phyloP scores from a whole-genome alignment of 768 basidiomycete species.

The Phanerochaete sordida region DNA sequence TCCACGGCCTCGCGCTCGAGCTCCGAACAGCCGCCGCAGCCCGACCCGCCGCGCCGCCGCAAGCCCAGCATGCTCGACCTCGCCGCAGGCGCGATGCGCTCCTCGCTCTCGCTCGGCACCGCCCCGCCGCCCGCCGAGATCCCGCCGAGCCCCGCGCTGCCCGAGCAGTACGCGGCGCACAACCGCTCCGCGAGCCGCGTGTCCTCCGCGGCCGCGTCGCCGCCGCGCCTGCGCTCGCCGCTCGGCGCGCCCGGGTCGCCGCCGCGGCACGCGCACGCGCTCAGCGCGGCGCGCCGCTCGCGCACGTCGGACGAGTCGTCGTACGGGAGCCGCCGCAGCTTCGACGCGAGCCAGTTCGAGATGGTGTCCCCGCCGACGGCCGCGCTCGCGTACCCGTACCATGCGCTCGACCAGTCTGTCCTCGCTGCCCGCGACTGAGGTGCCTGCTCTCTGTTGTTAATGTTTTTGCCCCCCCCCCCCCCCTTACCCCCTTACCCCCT shows the following conservation, averaged over 20 bases:
- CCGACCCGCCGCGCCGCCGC: constrained; percentile 35
- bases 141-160: constrained; percentile 63
- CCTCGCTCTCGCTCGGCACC: constrained; percentile 24
- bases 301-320: constrained; percentile 37
- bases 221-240: constrained; percentile 15
- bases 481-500: too few relatives aligned
- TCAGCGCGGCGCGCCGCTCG: constrained; percentile 19
- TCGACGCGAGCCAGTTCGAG: constrained; percentile 67
- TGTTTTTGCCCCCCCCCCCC: too few relatives aligned
- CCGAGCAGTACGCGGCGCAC: constrained; percentile 29
- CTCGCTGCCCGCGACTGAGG: not conserved
- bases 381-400: constrained; percentile 56
- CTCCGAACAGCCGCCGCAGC: constrained; percentile 31
- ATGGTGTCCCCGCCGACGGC: constrained; percentile 49
- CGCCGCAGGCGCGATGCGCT: constrained; percentile 28
- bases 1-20: constrained; percentile 24
- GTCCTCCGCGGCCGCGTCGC: constrained; percentile 15
- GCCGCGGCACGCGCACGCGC: too few relatives aligned
- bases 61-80: constrained; percentile 48
- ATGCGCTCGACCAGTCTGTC: constrained; percentile 41
- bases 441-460: not conserved
- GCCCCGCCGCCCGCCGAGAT: constrained; percentile 41
- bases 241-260: constrained; percentile 28
- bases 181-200: constrained; percentile 21
- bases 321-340: constrained; percentile 44